Evolutionary conservation across 2,329 filamentous ascomycete species (phyloP), one percentile per base, ranked within the genome.

Genomic region (Stagonosporopsis rhizophila): DNA sequence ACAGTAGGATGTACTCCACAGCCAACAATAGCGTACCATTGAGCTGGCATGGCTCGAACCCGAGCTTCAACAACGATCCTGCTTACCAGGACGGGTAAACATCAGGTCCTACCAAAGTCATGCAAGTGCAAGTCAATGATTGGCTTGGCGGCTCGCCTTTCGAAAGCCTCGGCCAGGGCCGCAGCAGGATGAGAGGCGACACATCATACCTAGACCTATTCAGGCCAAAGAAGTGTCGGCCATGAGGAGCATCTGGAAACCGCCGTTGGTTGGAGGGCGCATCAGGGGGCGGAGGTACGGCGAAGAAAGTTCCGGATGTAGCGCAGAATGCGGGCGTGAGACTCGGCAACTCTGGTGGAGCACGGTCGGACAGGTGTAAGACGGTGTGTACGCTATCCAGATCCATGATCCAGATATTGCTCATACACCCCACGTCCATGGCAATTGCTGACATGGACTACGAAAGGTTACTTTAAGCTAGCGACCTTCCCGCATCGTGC

Each of bases 401-500:
- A 50, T 39, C 46, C 51, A 50, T 62, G 60, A 62, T 57, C 65
- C 62, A 63, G 62, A 69, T 60, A 67, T 49, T 39, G 44, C 58
- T 56, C 40, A 32, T 23, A 51, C 46, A 55, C 30, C 47, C 54
- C 52, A 61, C 54, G 61, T 22, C 42, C 58, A 65, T 63, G 60
- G 56, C 54, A 58, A 58, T 52, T 68, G 69, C 68, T 69, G 61
- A 67, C 70, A 70, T 60, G 55, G 61, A 57, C 60, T 44, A 52
- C 50, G 44, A 53, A 32, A 45, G 32, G 57, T 59, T 62, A 64
- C 52, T 67, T 66, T 41, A 56, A 58, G 71, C 60, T 71, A 72
- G 70, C 39, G 28, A 14, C n/a, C 23, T 63, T 38, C 65, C 62
- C 17, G 28, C 44, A 40, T 22, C 35, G 56, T 58, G 48, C 49